These are phyloP conservation scores for Blastocystis sp. DNA, from an alignment of 352 stramenopile species.

Conservation along the genomic window DNA sequence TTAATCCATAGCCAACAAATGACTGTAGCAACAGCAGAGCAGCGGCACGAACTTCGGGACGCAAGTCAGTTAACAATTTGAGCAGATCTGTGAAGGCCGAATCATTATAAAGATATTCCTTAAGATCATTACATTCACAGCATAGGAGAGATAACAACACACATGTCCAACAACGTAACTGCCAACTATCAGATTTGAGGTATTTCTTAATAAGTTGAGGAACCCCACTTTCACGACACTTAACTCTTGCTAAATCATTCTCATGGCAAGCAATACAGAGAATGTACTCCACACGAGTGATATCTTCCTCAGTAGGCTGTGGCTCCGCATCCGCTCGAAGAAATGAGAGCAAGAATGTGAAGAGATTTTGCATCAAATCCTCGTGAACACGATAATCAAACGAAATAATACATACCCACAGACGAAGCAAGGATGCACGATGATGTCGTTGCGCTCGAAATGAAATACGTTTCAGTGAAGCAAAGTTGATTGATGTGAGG, in stretches of 20 bases:
- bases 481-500: slow-evolving; percentile 52
- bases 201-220: slow-evolving; percentile 44
- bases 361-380: slow-evolving; percentile 49
- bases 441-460: slow-evolving; percentile 6
- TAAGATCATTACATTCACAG: slow-evolving; percentile 32
- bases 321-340: not conserved
- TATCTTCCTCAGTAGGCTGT: not conserved
- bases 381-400: slow-evolving; percentile 48
- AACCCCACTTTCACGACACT: slow-evolving; percentile 8
- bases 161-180: slow-evolving; percentile 21
- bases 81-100: not conserved
- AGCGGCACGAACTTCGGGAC: slow-evolving; percentile 34
- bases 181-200: slow-evolving; percentile 2
- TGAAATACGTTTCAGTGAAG: slow-evolving; percentile 41
- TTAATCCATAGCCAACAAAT: slow-evolving; percentile 21
- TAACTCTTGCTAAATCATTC: not conserved
- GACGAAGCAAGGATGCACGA: not conserved
- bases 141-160: slow-evolving; percentile 39
- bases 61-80: not conserved
- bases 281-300: slow-evolving; percentile 16
- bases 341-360: slow-evolving; percentile 35
- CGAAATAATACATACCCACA: slow-evolving; percentile 16
- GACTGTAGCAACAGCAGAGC: slow-evolving; percentile 28
- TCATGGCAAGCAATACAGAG: slow-evolving; percentile 11
- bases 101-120: slow-evolving; percentile 18